Evolutionary conservation across 2,329 filamentous ascomycete genomes (phyloP).

Genomic region (Beauveria brongniartii): DNA sequence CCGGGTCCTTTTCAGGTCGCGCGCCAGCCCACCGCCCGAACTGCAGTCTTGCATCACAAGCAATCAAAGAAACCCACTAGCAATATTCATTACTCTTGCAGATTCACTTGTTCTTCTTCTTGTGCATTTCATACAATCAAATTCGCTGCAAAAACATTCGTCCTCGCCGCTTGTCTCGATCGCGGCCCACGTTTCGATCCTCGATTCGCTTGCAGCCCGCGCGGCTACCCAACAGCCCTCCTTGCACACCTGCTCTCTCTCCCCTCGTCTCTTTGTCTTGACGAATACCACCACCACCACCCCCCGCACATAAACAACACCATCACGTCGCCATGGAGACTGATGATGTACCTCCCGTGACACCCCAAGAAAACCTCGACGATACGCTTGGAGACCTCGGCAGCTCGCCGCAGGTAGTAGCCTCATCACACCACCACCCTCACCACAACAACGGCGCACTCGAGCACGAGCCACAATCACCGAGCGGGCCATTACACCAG

Average conservation of each 20-base stretch:
- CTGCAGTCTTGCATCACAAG: slow-evolving; percentile 12
- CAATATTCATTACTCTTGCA: slow-evolving; percentile 9
- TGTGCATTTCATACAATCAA: neutral
- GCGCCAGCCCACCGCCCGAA: slow-evolving; percentile 14
- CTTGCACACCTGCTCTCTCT: neutral
- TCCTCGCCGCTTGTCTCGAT: neutral
- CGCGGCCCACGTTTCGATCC: neutral
- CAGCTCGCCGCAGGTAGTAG: slow-evolving; percentile 33
- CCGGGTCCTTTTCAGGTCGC: slow-evolving; percentile 17
- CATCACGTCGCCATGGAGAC: slow-evolving; percentile 13
- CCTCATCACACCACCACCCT: slow-evolving; percentile 6
- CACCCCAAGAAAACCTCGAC: slow-evolving; percentile 33
- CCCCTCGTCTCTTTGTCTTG: neutral
- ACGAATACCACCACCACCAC: neutral
- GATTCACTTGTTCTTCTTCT: neutral
- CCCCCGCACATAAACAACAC: neutral
- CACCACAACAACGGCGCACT: slow-evolving; percentile 27
- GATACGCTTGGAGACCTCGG: slow-evolving; percentile 44
- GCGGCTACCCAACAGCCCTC: slow-evolving; percentile 5
- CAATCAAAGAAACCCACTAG: neutral
- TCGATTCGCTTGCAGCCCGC: neutral
- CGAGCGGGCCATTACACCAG: slow-evolving; percentile 37
- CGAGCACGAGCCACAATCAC: slow-evolving; percentile 39
- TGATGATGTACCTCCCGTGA: slow-evolving; percentile 8
- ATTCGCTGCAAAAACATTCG: neutral